phyloP scores from a whole-genome alignment of 2,329 filamentous ascomycete species.

The Myriosclerotinia curreyana region DNA sequence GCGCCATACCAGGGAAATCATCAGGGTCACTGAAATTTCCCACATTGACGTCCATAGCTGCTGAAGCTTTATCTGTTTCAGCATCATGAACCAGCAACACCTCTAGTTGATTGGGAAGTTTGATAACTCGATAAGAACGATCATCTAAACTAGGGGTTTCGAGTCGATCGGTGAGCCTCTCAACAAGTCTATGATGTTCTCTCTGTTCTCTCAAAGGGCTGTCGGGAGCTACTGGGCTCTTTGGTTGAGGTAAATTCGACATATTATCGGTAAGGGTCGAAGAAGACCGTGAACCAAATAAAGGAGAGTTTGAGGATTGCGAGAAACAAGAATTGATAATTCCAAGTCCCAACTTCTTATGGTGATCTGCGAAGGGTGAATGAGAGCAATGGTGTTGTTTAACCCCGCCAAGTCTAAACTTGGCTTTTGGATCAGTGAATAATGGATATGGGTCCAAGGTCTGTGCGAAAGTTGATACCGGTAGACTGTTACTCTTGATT shows the following conservation, averaged over 20 bases:
- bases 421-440: slow-evolving; percentile 16
- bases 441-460: slow-evolving; percentile 16
- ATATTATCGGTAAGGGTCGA: slow-evolving; percentile 26
- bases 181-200: slow-evolving; percentile 33
- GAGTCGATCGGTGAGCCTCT: slow-evolving; percentile 62
- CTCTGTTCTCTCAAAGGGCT: slow-evolving; percentile 38
- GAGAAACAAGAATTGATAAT: neutral
- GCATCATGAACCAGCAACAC: slow-evolving; percentile 89
- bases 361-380: neutral
- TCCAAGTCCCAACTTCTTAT: slow-evolving; percentile 8
- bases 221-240: slow-evolving; percentile 34
- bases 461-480: slow-evolving; percentile 16
- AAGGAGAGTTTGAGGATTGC: slow-evolving; percentile 3
- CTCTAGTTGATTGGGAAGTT: slow-evolving; percentile 84
- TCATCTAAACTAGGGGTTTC: slow-evolving; percentile 85
- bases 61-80: slow-evolving; percentile 94
- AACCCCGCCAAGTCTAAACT: slow-evolving; percentile 14
- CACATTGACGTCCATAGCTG: slow-evolving; percentile 91
- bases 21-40: slow-evolving; percentile 91
- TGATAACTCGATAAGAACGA: slow-evolving; percentile 82
- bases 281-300: neutral
- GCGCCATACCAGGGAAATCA: slow-evolving; percentile 91
- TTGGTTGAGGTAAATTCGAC: slow-evolving; percentile 38
- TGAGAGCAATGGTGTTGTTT: slow-evolving; percentile 3
- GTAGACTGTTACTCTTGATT: neutral